Evolutionary conservation across 176 grass and related monocot species (phyloP), one percentile per base, ranked within the genome.

Genomic region (Lolium perenne): DNA sequence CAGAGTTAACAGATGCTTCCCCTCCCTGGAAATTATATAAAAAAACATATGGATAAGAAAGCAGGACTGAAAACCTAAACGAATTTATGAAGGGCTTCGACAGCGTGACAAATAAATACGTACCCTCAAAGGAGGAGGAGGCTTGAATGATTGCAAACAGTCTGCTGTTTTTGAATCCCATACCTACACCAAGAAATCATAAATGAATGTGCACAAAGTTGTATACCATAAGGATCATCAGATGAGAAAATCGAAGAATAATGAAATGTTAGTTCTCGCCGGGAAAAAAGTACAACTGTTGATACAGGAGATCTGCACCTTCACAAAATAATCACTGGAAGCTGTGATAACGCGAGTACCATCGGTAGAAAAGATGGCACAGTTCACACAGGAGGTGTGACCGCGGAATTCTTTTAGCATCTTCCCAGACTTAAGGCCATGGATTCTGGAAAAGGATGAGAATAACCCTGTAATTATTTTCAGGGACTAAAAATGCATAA

Each of bases 121-220:
- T 98, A 99, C 94, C 84, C 90, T 96, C 78, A 96, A 79, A 89
- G 95, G 92, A 88, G 97, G 92, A 54, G 97, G 97, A 64, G 97
- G 97, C 85, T 95, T 95, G 85, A 99, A 99, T 15, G 97, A 88
- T 66, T 99, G 92, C 79, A 99, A 85, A 85, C 97, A 99, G 85
- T 99, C 97, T 92, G 97, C 90, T 83, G 92, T 99, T 94, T 99
- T 99, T 46, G 82, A 68, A 89, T 99, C 97, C 97, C 97, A 99
- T 72, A 99, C 92, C 97, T 99, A 83, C 54, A 85, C 21, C 74
- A 38, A 76, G 48, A 67, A 78, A 82, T 59, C 79, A 84, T 83
- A 92, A 32, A 84, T 88, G 47, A 82, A 81, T 76, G 83, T 47
- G 41, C 60, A 87, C 51, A 78, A 16, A n/a, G 16, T 51, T 67